Evolutionary conservation across 352 stramenopile genomes (phyloP).

Genomic region (Blastocystis sp.): DNA sequence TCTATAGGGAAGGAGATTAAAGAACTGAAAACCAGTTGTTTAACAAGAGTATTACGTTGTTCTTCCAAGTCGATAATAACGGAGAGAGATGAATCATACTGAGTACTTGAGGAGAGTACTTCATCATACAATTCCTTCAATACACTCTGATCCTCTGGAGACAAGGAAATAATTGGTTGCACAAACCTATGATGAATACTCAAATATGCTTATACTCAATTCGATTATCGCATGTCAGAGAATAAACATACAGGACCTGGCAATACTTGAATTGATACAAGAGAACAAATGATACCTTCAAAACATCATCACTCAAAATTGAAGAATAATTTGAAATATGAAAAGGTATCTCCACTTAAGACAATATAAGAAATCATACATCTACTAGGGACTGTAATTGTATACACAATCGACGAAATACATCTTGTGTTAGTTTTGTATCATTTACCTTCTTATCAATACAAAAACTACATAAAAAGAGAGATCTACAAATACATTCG

Average conservation of each 20-base stretch:
- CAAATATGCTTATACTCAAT: not conserved
- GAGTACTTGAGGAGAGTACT: not conserved
- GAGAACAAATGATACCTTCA: not conserved
- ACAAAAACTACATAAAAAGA: not conserved
- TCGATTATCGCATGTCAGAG: not conserved
- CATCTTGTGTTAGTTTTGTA: not conserved
- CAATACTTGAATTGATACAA: not conserved
- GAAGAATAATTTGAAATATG: too few species aligned
- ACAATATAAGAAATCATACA: not conserved
- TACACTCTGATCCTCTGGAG: not conserved
- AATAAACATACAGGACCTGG: conserved; percentile 4
- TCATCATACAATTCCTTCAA: not conserved
- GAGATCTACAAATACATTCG: not conserved
- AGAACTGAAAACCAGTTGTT: not conserved
- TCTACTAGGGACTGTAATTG: not conserved
- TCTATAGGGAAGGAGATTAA: not conserved
- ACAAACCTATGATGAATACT: not conserved
- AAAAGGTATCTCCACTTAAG: too few species aligned
- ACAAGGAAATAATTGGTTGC: not conserved
- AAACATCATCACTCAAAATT: not conserved
- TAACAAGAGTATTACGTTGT: not conserved
- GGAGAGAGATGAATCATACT: too few species aligned
- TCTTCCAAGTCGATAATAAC: too few species aligned
- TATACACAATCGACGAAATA: not conserved
- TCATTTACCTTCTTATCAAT: too few species aligned